Evolutionary conservation across 257 asterid genomes (phyloP).

Genomic region (Cinchona pubescens): DNA sequence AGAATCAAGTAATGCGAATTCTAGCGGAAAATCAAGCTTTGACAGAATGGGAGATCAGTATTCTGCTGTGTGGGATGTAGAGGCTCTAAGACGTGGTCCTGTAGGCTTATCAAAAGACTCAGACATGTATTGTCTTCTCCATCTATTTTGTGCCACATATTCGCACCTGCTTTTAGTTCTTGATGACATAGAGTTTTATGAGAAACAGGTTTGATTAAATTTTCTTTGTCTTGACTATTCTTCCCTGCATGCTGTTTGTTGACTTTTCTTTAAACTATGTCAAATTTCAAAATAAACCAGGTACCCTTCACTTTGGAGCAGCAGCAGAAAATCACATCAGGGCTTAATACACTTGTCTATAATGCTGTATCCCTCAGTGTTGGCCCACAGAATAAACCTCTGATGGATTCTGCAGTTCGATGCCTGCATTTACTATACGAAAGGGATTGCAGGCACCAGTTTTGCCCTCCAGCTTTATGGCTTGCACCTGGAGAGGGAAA

Average conservation of each 20-base stretch:
- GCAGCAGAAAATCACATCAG: slow-evolving; percentile 71
- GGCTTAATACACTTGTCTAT: slow-evolving; percentile 75
- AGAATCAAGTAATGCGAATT: slow-evolving; percentile 37
- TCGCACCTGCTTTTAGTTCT: slow-evolving; percentile 88
- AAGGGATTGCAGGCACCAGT: slow-evolving; percentile 90
- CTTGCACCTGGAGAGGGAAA: slow-evolving; percentile 82
- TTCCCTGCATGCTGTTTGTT: neutral
- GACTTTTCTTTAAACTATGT: neutral
- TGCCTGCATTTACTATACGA: slow-evolving; percentile 91
- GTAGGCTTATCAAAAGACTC: slow-evolving; percentile 74
- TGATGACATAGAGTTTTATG: slow-evolving; percentile 90
- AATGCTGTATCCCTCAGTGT: slow-evolving; percentile 56
- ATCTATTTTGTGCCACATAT: slow-evolving; percentile 83
- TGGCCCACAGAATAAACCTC: slow-evolving; percentile 44
- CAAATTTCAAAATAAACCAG: slow-evolving; percentile 34
- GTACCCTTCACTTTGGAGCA: slow-evolving; percentile 83
- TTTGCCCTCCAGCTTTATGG: slow-evolving; percentile 89
- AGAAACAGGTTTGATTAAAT: slow-evolving; percentile 67
- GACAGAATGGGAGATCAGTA: slow-evolving; percentile 44
- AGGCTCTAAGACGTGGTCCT: slow-evolving; percentile 69
- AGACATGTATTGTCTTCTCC: slow-evolving; percentile 64
- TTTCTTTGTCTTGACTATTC: slow-evolving; percentile 9
- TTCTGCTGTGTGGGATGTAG: slow-evolving; percentile 70
- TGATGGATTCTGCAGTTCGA: slow-evolving; percentile 72
- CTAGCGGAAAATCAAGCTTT: slow-evolving; percentile 30